Percentiles rank a stretch among this genome's conserved stretches.
These are phyloP conservation scores for Tetrapisispora iriomotensis DNA, from an alignment of 805 yeast genomes.

Conservation along the genomic window DNA sequence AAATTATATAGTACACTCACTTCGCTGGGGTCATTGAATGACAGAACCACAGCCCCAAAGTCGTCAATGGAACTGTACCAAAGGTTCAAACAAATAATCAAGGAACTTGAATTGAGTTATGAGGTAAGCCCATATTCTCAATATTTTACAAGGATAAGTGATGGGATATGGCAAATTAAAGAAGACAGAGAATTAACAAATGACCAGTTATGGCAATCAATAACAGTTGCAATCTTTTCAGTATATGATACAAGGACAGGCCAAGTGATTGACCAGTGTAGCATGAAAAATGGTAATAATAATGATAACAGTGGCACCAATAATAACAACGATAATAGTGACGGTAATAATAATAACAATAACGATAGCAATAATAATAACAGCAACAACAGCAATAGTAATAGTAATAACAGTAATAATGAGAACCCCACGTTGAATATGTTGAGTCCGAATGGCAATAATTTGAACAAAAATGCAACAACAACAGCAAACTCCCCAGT, in stretches of 20 bases:
- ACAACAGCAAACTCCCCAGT: not conserved
- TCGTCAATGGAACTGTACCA: constrained; percentile 28
- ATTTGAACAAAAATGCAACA: not conserved
- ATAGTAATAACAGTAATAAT: constrained; percentile 3
- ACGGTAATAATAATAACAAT: constrained; percentile 1
- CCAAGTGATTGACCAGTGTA: constrained; percentile 18
- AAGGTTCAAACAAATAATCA: constrained; percentile 28
- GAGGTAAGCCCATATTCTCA: constrained; percentile 25
- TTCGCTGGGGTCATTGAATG: constrained; percentile 20
- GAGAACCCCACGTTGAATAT: too few species aligned
- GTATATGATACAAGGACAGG: constrained; percentile 24
- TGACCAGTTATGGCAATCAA: constrained; percentile 24
- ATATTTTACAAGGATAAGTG: constrained; percentile 22
- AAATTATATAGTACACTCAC: constrained; percentile 22
- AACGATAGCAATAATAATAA: constrained; percentile 1
- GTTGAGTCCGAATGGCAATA: constrained; percentile 4
- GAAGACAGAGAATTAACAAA: constrained; percentile 18
- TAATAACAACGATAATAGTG: constrained; percentile 3
- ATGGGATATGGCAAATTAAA: constrained; percentile 23
- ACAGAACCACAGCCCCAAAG: constrained; percentile 26
- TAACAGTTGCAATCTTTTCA: constrained; percentile 18
- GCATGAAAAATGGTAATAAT: constrained; percentile 9
- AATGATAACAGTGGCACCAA: constrained; percentile 3
- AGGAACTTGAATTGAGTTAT: constrained; percentile 25
- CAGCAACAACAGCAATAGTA: constrained; percentile 1